Evolutionary conservation across 352 stramenopile genomes (phyloP).

Genomic region (Phytophthora europaea): DNA sequence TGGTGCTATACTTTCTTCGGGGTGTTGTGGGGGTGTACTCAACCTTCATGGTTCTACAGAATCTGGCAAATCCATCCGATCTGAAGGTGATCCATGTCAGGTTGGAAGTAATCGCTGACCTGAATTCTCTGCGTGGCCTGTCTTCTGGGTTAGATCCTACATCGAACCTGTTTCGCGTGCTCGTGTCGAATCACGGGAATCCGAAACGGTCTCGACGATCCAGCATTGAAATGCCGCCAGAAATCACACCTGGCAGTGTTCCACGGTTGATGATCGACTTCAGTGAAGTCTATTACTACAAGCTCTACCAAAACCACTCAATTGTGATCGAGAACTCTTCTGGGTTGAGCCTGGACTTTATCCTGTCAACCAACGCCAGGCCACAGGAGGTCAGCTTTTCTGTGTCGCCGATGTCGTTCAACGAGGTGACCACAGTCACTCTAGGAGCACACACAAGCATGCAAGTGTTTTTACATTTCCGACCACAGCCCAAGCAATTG

Average conservation of each 20-base stretch:
- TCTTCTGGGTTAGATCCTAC: slow-evolving; percentile 71
- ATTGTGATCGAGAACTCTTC: slow-evolving; percentile 91
- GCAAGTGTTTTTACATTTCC: slow-evolving; percentile 91
- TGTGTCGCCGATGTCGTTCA: slow-evolving; percentile 85
- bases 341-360: slow-evolving; percentile 87
- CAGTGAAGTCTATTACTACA: slow-evolving; percentile 91
- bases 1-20: slow-evolving; percentile 86
- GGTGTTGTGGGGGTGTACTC: slow-evolving; percentile 87
- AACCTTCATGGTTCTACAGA: slow-evolving; percentile 89
- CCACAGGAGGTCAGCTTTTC: slow-evolving; percentile 88
- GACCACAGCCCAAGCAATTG: slow-evolving; percentile 63
- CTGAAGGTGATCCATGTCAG: slow-evolving; percentile 90
- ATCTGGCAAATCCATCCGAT: slow-evolving; percentile 82
- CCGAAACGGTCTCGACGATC: slow-evolving; percentile 66
- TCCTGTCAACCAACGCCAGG: slow-evolving; percentile 84
- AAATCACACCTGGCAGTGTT: slow-evolving; percentile 22
- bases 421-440: slow-evolving; percentile 82
- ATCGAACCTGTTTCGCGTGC: slow-evolving; percentile 87
- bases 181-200: slow-evolving; percentile 81
- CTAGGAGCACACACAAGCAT: slow-evolving; percentile 73
- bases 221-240: slow-evolving; percentile 61
- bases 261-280: slow-evolving; percentile 80
- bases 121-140: slow-evolving; percentile 88
- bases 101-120: slow-evolving; percentile 87
- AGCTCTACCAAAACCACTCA: slow-evolving; percentile 92